Conservation (phyloP, 1,139 yeast species). For the Saccharomyces hybrid region DNA sequence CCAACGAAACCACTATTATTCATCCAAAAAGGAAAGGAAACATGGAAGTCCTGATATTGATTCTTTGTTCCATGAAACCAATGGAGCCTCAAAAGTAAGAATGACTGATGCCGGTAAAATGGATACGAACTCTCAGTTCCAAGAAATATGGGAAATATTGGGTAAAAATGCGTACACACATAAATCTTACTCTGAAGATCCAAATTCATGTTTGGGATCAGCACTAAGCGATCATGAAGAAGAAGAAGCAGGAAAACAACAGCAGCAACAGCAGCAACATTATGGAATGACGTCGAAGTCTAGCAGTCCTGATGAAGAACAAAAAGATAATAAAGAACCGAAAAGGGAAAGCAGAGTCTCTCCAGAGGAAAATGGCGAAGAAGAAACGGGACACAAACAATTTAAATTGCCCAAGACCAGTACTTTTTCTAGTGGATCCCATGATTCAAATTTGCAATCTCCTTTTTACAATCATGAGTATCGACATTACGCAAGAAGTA, state of each 20-base stretch:
- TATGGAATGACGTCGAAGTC: neutral
- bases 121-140: neutral
- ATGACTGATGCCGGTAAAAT: neutral
- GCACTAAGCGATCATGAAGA: neutral
- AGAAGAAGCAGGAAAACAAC: neutral
- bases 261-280: neutral
- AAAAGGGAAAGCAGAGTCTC: slow-evolving; percentile 3
- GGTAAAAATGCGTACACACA: neutral
- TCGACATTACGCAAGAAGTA: slow-evolving; percentile 23
- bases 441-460: slow-evolving; percentile 8
- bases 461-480: slow-evolving; percentile 14
- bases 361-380: neutral
- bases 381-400: slow-evolving; percentile 1
- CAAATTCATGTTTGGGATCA: neutral
- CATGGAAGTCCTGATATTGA: neutral
- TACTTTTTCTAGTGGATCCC: neutral
- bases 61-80: neutral
- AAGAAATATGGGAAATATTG: neutral
- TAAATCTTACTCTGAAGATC: neutral
- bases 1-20: slow-evolving; percentile 10
- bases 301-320: neutral
- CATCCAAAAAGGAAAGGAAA: slow-evolving; percentile 3
- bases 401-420: neutral
- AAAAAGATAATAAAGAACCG: neutral
- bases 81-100: neutral